These are phyloP conservation scores for Fusarium sambucinum DNA, from an alignment of 2,329 filamentous ascomycete species.

Conservation along the genomic window DNA sequence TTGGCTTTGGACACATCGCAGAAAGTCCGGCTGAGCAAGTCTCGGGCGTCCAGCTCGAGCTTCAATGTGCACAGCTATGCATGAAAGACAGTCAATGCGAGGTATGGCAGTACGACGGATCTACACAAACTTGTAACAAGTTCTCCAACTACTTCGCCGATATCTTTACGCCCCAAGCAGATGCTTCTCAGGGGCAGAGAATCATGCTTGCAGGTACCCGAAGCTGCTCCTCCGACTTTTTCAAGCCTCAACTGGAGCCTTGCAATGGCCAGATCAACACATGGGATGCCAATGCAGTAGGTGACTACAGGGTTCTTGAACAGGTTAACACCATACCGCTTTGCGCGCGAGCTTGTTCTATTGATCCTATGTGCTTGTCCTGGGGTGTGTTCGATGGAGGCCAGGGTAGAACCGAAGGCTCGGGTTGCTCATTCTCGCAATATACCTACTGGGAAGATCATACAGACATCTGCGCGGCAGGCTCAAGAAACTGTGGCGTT, in stretches of 20 bases:
- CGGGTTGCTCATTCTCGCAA: neutral
- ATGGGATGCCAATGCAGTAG: fast-evolving
- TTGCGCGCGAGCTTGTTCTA: neutral
- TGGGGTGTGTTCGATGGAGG: neutral
- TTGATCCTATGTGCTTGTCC: neutral
- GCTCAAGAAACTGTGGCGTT: neutral
- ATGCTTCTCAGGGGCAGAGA: neutral
- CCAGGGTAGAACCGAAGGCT: neutral
- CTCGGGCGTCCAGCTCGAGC: neutral
- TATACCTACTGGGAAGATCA: fast-evolving
- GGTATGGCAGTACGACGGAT: neutral
- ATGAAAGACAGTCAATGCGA: neutral
- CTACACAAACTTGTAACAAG: neutral
- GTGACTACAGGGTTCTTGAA: neutral
- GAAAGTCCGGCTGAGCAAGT: neutral
- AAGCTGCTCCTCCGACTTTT: constrained; percentile 1
- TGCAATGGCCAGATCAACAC: neutral
- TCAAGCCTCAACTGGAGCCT: neutral
- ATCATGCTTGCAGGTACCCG: neutral
- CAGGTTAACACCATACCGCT: neutral
- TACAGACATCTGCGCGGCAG: neutral
- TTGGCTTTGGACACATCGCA: neutral
- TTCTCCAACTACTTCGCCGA: neutral
- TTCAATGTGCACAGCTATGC: neutral
- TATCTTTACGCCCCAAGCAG: neutral